Evolutionary conservation across 306 rosid species (phyloP).

Genomic region (Trifolium fragiferum): DNA sequence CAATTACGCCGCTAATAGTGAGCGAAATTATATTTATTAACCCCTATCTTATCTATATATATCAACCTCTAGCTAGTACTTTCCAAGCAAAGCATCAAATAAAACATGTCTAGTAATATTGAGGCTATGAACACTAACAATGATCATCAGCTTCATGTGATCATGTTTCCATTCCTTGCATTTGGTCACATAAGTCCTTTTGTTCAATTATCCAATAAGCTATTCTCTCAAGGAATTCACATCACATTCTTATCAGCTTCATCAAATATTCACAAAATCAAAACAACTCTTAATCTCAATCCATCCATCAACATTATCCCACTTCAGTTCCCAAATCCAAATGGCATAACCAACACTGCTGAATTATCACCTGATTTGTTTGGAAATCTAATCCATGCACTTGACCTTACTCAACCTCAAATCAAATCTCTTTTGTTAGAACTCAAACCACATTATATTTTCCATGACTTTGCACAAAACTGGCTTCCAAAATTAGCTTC

Average conservation of each 20-base stretch:
- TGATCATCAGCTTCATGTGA: slow-evolving; percentile 37
- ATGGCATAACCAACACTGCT: slow-evolving; percentile 42
- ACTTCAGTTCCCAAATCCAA: slow-evolving; percentile 45
- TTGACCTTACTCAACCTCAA: slow-evolving; percentile 49
- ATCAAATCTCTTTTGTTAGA: slow-evolving; percentile 44
- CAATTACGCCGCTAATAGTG: too few species aligned
- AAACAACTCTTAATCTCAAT: slow-evolving; percentile 42
- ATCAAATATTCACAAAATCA: slow-evolving; percentile 43
- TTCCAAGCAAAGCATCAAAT: background rate
- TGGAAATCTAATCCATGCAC: slow-evolving; percentile 41
- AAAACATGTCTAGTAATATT: slow-evolving; percentile 3
- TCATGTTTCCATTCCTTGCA: slow-evolving; percentile 61
- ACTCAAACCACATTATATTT: slow-evolving; percentile 55
- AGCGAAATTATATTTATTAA: too few species aligned
- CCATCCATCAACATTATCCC: slow-evolving; percentile 42
- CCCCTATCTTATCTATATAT: too few species aligned
- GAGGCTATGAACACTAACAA: background rate
- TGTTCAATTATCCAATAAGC: slow-evolving; percentile 58
- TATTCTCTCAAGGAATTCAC: slow-evolving; percentile 50
- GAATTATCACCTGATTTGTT: slow-evolving; percentile 44
- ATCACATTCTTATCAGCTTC: slow-evolving; percentile 56
- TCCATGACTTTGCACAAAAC: slow-evolving; percentile 61
- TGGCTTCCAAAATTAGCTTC: slow-evolving; percentile 64
- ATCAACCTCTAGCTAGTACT: too few species aligned
- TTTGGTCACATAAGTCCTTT: slow-evolving; percentile 65